Base-by-base conservation (phyloP, 2,329 filamentous ascomycete genomes). In the Hymenoscyphus infarciens region DNA sequence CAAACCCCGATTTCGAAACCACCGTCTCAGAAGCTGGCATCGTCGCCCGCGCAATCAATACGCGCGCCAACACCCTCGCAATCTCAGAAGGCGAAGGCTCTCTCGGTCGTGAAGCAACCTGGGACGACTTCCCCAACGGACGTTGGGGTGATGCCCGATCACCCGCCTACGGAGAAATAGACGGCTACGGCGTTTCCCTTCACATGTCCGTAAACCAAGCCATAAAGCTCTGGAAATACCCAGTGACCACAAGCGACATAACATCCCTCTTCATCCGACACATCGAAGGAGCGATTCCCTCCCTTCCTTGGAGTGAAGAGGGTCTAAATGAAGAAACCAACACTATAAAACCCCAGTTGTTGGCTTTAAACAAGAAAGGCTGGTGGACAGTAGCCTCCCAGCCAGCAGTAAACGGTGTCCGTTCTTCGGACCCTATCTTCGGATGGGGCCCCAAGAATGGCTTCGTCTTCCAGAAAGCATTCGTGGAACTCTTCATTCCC, bases 361-460 rank as follows among this genome's bases (percentile, higher is more conserved):
- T 95, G 31, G 80, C 80, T 49, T 81, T 99, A 64, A 97, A 97
- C 75, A 77, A 80, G 64, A 86, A 87, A 69, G 92, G 93, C 62
- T 97, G 93, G 91, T 97, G 93, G 93, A 97, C 93, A 2, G 88
- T 99, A 3, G 95, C 95, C 3, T 96, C 91, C 3, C 95, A 99
- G 74, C 95, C 95, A 3, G 91, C 94, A 16, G 92, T 97, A 62
- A 96, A 97, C 74, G 92, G 93, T 52, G 78, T 93, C 22, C 84
- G 83, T 39, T 96, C 90, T 31, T 85, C 83, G 56, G 86, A 99
- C 74, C 78, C 83, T 3, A 85, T 91, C 22, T 97, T 96, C 71
- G 95, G 95, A 66, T 99, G 95, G 95, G 95, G 95, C 1, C 95
- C 95, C 0, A 85, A 84, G 57, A 88, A 93, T 71, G 95, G 95